These are phyloP conservation scores for Colletotrichum sojae DNA, from an alignment of 2,329 filamentous ascomycete genomes.

Conservation along the genomic window DNA sequence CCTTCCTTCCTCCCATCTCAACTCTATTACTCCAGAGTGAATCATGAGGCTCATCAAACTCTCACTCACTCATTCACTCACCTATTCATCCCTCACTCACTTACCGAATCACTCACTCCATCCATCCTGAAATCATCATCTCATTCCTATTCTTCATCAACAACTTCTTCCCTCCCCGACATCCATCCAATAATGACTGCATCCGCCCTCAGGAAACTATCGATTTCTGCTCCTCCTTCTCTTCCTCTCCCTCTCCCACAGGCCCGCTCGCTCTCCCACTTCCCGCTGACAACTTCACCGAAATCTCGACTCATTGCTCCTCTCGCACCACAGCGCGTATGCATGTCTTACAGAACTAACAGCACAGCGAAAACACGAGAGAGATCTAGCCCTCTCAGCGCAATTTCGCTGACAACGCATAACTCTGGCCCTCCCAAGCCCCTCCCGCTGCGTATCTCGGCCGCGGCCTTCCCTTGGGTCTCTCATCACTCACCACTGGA, in stretches of 20 bases:
- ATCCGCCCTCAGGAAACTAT: conserved; percentile 10
- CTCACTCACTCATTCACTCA: too few relatives aligned
- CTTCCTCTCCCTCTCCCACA: conserved; percentile 1
- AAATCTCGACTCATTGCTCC: too few relatives aligned
- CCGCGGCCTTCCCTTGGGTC: neutral
- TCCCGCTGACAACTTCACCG: neutral
- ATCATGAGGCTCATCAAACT: conserved; percentile 1
- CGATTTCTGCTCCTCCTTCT: conserved; percentile 9
- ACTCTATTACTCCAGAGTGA: neutral
- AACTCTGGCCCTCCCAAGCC: neutral
- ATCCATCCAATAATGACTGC: neutral
- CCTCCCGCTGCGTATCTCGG: conserved; percentile 14
- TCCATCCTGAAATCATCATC: too few relatives aligned
- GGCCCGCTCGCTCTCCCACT: conserved; percentile 9
- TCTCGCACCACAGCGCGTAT: conserved; percentile 12
- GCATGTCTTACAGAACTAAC: conserved; percentile 25
- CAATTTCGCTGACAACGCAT: conserved; percentile 24
- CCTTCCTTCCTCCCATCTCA: neutral
- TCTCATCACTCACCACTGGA: neutral
- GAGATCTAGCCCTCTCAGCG: conserved; percentile 2
- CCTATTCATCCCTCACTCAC: too few relatives aligned
- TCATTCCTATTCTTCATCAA: neutral
- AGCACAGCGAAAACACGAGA: conserved; percentile 13
- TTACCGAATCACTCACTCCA: too few relatives aligned
- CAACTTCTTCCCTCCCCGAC: neutral